Evolutionary conservation across 257 asterid species (phyloP).

Genomic region (Solanum arcanum): DNA sequence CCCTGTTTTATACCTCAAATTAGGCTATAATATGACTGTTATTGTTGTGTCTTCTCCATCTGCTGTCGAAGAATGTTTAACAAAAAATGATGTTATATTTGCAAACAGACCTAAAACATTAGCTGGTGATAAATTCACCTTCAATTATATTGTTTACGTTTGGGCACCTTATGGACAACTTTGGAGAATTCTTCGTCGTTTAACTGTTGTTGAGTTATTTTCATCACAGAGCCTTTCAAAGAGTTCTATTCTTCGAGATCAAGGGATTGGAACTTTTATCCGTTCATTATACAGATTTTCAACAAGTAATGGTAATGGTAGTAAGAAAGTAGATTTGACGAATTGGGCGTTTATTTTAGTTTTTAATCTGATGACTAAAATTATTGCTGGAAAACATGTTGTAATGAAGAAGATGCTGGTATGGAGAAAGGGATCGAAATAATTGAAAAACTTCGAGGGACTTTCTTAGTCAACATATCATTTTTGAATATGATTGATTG

Average conservation of each 20-base stretch:
- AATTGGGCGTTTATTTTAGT: constrained; percentile 15
- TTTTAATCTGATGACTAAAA: constrained; percentile 22
- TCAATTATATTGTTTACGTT: constrained; percentile 13
- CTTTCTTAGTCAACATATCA: constrained; percentile 2
- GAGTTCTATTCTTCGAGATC: constrained; percentile 23
- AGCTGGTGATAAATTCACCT: constrained; percentile 25
- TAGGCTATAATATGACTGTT: constrained; percentile 19
- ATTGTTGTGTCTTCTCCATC: constrained; percentile 40
- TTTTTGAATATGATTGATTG: not conserved
- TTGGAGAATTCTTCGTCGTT: constrained; percentile 31
- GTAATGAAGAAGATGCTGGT: constrained; percentile 28
- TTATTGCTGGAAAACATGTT: constrained; percentile 19
- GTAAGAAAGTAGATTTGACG: not conserved
- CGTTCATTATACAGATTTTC: constrained; percentile 6
- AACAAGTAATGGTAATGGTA: not conserved
- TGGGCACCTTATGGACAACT: constrained; percentile 30
- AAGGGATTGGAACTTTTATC: constrained; percentile 9
- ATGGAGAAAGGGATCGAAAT: constrained; percentile 16
- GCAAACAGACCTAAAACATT: constrained; percentile 35
- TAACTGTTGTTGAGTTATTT: constrained; percentile 24
- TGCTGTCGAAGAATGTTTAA: constrained; percentile 4
- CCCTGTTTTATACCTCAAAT: constrained; percentile 24
- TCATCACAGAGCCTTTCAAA: constrained; percentile 25
- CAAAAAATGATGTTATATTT: constrained; percentile 26
- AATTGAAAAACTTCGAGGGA: constrained; percentile 11